These are phyloP conservation scores for Yamadazyma spencermartinsiae DNA, from an alignment of 1,139 yeast species.

Conservation along the genomic window DNA sequence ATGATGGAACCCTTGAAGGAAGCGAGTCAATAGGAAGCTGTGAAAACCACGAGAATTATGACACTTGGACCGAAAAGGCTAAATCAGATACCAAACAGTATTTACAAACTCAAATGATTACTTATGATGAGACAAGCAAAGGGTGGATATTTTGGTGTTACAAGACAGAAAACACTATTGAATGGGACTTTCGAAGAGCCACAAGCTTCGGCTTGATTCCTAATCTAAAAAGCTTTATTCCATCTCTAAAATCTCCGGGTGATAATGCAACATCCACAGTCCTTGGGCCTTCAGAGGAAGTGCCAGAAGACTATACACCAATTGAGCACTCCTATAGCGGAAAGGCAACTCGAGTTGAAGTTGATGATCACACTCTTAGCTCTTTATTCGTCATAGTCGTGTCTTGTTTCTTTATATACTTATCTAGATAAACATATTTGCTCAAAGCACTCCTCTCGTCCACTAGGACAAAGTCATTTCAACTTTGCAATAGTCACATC, in stretches of 20 bases:
- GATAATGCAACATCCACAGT: background rate
- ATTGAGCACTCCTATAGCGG: constrained; percentile 5
- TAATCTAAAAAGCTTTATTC: background rate
- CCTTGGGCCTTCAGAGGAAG: background rate
- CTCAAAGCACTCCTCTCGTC: background rate
- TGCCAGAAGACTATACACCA: background rate
- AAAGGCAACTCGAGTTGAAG: background rate
- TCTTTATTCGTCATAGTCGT: background rate
- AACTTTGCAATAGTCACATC: no score
- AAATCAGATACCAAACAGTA: constrained; percentile 19
- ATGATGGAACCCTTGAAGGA: constrained; percentile 20
- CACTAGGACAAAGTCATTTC: no score
- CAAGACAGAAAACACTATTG: constrained; percentile 25
- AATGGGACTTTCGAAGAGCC: constrained; percentile 23
- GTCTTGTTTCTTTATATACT: background rate
- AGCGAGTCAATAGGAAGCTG: constrained; percentile 20
- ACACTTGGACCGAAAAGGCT: constrained; percentile 17
- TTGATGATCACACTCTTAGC: background rate
- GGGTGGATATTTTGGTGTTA: constrained; percentile 31
- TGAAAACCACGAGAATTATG: constrained; percentile 17
- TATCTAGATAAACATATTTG: background rate
- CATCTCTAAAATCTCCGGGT: constrained; percentile 1
- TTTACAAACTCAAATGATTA: constrained; percentile 21
- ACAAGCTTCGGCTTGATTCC: constrained; percentile 8
- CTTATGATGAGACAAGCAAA: constrained; percentile 15